Evolutionary conservation across 192 early-diverging fungal genomes (phyloP), one percentile per base, ranked within the genome.

Genomic region (Coemansia sp.): DNA sequence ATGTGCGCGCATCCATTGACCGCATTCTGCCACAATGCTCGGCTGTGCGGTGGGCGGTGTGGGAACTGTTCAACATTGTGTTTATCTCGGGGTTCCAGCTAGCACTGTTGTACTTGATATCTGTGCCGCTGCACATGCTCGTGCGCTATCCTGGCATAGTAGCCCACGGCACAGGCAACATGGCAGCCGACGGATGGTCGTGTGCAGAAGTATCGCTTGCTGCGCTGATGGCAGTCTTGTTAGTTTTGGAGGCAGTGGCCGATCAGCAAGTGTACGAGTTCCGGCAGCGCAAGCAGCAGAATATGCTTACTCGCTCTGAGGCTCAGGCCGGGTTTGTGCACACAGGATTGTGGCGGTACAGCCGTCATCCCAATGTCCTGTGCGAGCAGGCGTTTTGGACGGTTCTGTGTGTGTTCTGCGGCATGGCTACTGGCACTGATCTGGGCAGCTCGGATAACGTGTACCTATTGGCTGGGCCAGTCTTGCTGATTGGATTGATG

Each of bases 341-440:
- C 34, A 54, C 78, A 4, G 95, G 94, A 7, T 58, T 94, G 56
- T 97, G 88, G 68, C 56, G 69, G 14, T 91, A 79, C 64, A 85
- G 82, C 25, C 82, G 95, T 17, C 95, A 97, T 61, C 89, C 92
- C 46, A 94, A 95, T 72, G 91, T 91, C 66, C 89, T 91, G 55
- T 87, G 86, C 66, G 95, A 95, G 62, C 85, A 85, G 64, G 70
- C 71, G 17, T 79, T 89, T 44, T 92, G 89, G 90, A 80, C 65
- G 68, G 82, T 5, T 2, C 69, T 89, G 15, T 44, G 54, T 6
- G 72, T 68, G 42, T 73, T 64, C 52, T 36, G 48, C 22, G 3
- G 28, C 9, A 3, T 15, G 22, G 57, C 64, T 0, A 52, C 57
- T 7, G 55, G 50, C 2, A 44, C 65, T 42, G 57, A 44, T 59